phyloP scores from a whole-genome alignment of 495 filamentous ascomycete species.

The Penicillium bialowiezense region DNA sequence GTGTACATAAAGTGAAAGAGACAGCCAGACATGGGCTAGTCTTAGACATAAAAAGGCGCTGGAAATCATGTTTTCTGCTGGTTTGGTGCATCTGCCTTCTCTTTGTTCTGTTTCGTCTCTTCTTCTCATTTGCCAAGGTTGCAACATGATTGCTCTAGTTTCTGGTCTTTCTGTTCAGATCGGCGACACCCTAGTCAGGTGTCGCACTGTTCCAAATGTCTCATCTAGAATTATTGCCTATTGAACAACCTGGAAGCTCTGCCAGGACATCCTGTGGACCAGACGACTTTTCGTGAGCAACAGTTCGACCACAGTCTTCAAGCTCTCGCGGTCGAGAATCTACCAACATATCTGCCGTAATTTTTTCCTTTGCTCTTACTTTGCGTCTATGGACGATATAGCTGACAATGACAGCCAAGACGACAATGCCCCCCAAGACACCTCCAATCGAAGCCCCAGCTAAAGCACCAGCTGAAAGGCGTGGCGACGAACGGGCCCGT shows the following conservation, averaged over 20 bases:
- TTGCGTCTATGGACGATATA: background rate
- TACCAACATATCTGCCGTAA: background rate
- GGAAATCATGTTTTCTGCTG: too few relatives aligned
- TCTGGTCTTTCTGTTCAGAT: background rate
- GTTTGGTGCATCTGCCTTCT: too few relatives aligned
- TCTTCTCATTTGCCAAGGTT: too few relatives aligned
- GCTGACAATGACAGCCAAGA: background rate
- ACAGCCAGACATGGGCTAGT: too few relatives aligned
- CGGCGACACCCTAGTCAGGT: background rate
- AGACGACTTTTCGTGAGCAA: background rate
- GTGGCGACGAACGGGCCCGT: background rate
- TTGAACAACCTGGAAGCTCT: background rate
- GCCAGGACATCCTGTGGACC: background rate
- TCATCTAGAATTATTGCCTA: background rate
- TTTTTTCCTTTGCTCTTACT: background rate
- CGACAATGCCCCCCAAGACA: background rate
- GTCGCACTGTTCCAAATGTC: background rate
- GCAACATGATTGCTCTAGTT: too few relatives aligned
- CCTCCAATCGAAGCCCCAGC: background rate
- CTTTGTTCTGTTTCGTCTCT: too few relatives aligned
- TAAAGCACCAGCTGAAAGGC: background rate
- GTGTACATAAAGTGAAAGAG: too few relatives aligned
- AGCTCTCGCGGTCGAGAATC: background rate
- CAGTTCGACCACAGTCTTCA: background rate
- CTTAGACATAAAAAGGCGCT: too few relatives aligned